These are phyloP conservation scores for Colletotrichum sansevieriae DNA, from an alignment of 2,329 filamentous ascomycete species.

Conservation along the genomic window DNA sequence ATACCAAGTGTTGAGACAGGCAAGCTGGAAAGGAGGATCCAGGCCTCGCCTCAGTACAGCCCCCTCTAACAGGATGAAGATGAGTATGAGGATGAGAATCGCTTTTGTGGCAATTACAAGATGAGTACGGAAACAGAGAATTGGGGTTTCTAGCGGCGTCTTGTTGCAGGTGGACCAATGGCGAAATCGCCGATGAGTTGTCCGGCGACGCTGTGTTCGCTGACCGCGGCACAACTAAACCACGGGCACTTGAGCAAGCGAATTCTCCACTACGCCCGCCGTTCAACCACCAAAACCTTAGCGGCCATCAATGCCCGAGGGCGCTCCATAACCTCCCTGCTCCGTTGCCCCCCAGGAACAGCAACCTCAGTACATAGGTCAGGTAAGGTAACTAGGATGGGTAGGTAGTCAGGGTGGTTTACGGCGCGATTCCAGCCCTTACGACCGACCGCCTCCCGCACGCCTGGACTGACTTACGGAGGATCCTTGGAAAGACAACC, in stretches of 20 bases:
- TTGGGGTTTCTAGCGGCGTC: conserved; percentile 16
- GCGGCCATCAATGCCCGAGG: conserved; percentile 18
- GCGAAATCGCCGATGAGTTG: conserved; percentile 27
- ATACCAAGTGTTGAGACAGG: background rate
- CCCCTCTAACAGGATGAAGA: background rate
- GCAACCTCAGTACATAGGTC: background rate
- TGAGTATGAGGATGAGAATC: conserved; percentile 9
- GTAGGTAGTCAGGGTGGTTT: background rate
- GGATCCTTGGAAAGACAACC: conserved; percentile 3
- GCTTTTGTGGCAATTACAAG: background rate
- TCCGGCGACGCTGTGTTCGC: background rate
- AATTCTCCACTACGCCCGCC: conserved; percentile 1
- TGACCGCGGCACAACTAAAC: background rate
- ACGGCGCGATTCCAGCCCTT: conserved; percentile 2
- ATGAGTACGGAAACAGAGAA: background rate
- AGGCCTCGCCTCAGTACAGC: background rate
- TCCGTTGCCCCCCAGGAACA: conserved; percentile 18
- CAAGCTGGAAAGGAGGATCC: background rate
- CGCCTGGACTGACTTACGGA: background rate
- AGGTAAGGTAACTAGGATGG: background rate
- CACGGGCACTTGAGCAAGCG: conserved; percentile 3
- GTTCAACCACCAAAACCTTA: conserved; percentile 12
- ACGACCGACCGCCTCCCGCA: conserved; percentile 8
- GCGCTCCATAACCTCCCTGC: conserved; percentile 5
- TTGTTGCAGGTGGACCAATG: conserved; percentile 28